Conservation (phyloP, 306 rosid species). For the Geum urbanum region DNA sequence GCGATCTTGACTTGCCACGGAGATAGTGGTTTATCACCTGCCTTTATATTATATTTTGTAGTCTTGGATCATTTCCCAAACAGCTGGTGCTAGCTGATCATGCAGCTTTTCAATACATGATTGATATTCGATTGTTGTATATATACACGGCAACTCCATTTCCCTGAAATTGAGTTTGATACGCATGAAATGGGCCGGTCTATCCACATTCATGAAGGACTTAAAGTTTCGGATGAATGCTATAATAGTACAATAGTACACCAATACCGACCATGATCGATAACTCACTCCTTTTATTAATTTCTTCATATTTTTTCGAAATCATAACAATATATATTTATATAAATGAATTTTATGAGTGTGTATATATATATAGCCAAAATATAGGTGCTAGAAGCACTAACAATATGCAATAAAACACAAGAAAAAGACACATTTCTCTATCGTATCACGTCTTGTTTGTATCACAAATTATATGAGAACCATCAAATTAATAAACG, state of each 20-base stretch:
- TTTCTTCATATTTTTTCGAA: too few species aligned
- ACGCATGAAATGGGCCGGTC: neutral
- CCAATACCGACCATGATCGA: neutral
- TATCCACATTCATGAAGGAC: neutral
- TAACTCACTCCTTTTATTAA: too few species aligned
- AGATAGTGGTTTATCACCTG: constrained; percentile 11
- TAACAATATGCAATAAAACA: too few species aligned
- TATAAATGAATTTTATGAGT: too few species aligned
- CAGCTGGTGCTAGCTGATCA: constrained; percentile 2
- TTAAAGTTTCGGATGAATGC: neutral
- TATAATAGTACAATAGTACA: neutral
- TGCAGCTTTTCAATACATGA: neutral
- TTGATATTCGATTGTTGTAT: neutral
- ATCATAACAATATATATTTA: too few species aligned
- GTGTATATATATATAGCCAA: too few species aligned
- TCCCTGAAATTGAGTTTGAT: constrained; percentile 6
- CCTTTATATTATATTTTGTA: neutral
- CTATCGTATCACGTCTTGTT: too few species aligned
- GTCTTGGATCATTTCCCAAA: neutral
- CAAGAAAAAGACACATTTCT: too few species aligned
- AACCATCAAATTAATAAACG: too few species aligned
- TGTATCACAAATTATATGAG: too few species aligned
- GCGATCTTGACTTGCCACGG: neutral
- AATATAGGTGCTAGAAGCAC: too few species aligned
- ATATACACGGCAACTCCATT: neutral